These are phyloP conservation scores for Ogataea paraovalis DNA, from an alignment of 805 yeast species.

Conservation along the genomic window DNA sequence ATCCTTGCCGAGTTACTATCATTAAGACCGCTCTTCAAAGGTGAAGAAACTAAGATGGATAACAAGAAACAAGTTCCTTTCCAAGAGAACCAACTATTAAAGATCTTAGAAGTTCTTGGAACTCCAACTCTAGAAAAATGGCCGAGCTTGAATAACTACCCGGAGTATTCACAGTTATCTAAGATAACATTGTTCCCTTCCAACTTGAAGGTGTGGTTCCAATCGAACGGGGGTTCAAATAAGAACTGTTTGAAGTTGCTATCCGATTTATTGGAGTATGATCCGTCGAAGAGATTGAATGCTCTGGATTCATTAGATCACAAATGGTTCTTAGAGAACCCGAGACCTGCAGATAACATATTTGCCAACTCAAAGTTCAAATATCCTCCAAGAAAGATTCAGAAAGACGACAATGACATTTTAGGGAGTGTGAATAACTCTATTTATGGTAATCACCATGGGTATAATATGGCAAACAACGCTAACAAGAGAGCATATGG, in stretches of 20 bases:
- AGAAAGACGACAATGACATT: slow-evolving; percentile 83
- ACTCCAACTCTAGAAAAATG: slow-evolving; percentile 77
- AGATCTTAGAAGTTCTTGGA: slow-evolving; percentile 90
- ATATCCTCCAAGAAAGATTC: slow-evolving; percentile 84
- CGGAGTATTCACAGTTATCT: slow-evolving; percentile 71
- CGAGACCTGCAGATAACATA: slow-evolving; percentile 68
- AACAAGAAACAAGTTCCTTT: slow-evolving; percentile 90
- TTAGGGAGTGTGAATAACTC: slow-evolving; percentile 28
- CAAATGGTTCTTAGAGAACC: slow-evolving; percentile 69
- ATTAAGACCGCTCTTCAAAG: slow-evolving; percentile 89
- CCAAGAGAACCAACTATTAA: slow-evolving; percentile 87
- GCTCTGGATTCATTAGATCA: slow-evolving; percentile 76
- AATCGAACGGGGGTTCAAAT: slow-evolving; percentile 72
- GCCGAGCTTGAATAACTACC: slow-evolving; percentile 76
- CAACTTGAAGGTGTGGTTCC: slow-evolving; percentile 81
- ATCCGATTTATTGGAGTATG: slow-evolving; percentile 66
- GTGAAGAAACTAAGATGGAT: slow-evolving; percentile 96
- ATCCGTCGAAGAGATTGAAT: slow-evolving; percentile 74
- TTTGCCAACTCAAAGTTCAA: slow-evolving; percentile 70
- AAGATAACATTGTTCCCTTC: slow-evolving; percentile 59
- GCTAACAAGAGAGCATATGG: background rate
- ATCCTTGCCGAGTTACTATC: slow-evolving; percentile 88
- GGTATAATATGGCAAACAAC: slow-evolving; percentile 2
- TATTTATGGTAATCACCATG: slow-evolving; percentile 15
- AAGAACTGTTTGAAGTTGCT: slow-evolving; percentile 64